phyloP scores from a whole-genome alignment of 208 protist genomes.

The Ichthyophonus hoferi region DNA sequence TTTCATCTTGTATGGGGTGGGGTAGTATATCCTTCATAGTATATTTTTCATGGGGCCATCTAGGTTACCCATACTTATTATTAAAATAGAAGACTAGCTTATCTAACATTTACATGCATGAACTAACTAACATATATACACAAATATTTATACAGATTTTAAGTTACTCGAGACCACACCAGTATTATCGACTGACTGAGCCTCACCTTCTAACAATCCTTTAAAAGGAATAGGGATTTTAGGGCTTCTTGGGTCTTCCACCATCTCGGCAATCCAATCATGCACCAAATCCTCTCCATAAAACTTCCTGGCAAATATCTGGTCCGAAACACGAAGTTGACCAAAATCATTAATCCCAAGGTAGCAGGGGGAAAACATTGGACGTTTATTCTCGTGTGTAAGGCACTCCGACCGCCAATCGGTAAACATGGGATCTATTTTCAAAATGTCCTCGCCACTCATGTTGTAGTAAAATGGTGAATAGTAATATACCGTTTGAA shows the following conservation, averaged over 20 bases:
- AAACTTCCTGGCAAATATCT: background rate
- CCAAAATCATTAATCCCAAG: background rate
- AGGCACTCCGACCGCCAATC: background rate
- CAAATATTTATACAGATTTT: no score
- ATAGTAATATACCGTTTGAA: background rate
- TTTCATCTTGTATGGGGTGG: no score
- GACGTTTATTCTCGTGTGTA: background rate
- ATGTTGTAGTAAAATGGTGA: background rate
- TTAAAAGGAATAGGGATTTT: background rate
- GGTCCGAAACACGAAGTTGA: background rate
- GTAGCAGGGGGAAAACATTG: background rate
- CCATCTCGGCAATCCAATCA: background rate
- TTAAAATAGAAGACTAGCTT: no score
- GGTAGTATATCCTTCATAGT: no score
- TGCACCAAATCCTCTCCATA: background rate
- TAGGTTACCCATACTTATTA: no score
- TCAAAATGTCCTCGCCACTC: background rate
- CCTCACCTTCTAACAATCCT: no score
- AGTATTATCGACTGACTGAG: no score
- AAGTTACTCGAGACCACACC: no score
- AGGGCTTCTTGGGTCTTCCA: background rate
- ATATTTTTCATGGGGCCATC: no score
- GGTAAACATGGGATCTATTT: background rate
- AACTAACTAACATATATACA: no score
- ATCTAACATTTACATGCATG: no score